Base-by-base conservation (phyloP, 2,329 filamentous ascomycete genomes). In the Pseudogymnoascus sp. region DNA sequence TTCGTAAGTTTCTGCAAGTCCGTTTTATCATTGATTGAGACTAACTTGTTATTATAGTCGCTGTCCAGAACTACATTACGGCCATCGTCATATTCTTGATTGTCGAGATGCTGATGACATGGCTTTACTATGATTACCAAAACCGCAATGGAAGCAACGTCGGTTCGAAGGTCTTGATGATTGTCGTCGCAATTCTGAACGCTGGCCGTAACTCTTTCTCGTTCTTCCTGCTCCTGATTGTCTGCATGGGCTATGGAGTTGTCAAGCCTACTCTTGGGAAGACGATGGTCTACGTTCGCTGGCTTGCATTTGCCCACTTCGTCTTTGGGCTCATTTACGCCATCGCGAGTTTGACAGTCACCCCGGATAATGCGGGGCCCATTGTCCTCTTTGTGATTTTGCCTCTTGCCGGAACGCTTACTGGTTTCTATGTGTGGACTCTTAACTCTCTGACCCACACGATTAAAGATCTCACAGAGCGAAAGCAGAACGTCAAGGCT, bases 171-270 rank as follows among this genome's bases (percentile, higher is more conserved):
- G 89, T 88, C 5, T 81, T 97, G 63, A 89, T 99, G 77, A 86
- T 97, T 16, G 78, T 97, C 24, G 93, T 97, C n/a, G 92, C 92
- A 38, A 82, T 97, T 24, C 82, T 99, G 50, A 97, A 96, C 73
- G 95, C 95, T 4, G 93, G 88, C 63, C 85, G 95, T 67, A 99
- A 97, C 76, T 97, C 93, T 0, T 97, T 99, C 75, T 97, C 93
- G 0, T 99, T 99, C 81, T 99, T 99, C 81, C 81, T 99, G 60
- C 83, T 99, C 7, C 86, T 99, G 62, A 97, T 99, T 69, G 95
- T 99, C 33, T 99, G 95, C 76, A 99, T 99, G 95, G 95, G 95
- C 33, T 99, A 99, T 71, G 95, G 95, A 70, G 96, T 99, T 24
- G 96, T 99, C 68, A 97, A 97, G 78, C 90, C 88, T 2, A 91